These are phyloP conservation scores for Phytopythium vexans DNA, from an alignment of 352 stramenopile genomes.

Conservation along the genomic window DNA sequence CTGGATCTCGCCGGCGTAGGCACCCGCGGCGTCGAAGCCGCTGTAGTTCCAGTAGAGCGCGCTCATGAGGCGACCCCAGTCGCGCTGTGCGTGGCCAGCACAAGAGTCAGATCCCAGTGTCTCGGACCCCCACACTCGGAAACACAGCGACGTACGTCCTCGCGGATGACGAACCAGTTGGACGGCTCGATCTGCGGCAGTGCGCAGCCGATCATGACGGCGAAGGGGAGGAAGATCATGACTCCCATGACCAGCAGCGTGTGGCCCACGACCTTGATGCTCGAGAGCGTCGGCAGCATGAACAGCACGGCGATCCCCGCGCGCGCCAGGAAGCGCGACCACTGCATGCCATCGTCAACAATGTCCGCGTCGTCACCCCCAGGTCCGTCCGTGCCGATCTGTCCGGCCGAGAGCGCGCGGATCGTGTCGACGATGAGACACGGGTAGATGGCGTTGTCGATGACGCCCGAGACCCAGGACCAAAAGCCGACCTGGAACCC, in stretches of 20 bases:
- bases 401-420: constrained; percentile 34
- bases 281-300: constrained; percentile 68
- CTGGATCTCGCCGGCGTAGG: constrained; percentile 91
- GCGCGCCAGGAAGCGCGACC: constrained; percentile 35
- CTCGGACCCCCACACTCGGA: neutral
- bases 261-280: constrained; percentile 87
- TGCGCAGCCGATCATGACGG: constrained; percentile 75
- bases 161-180: constrained; percentile 68
- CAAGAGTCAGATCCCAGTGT: neutral
- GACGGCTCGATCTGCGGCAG: constrained; percentile 48
- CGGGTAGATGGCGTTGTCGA: constrained; percentile 80
- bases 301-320: constrained; percentile 42
- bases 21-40: constrained; percentile 91
- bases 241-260: constrained; percentile 83
- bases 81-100: constrained; percentile 4
- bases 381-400: neutral
- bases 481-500: constrained; percentile 84
- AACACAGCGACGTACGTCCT: constrained; percentile 13
- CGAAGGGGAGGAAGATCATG: constrained; percentile 90
- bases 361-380: constrained; percentile 20
- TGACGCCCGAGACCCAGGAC: constrained; percentile 81
- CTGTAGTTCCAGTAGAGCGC: constrained; percentile 97
- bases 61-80: constrained; percentile 91
- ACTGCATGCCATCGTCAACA: constrained; percentile 14
- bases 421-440: constrained; percentile 72